phyloP scores from a whole-genome alignment of 805 yeast species.

The Ogataea parapolymorpha region DNA sequence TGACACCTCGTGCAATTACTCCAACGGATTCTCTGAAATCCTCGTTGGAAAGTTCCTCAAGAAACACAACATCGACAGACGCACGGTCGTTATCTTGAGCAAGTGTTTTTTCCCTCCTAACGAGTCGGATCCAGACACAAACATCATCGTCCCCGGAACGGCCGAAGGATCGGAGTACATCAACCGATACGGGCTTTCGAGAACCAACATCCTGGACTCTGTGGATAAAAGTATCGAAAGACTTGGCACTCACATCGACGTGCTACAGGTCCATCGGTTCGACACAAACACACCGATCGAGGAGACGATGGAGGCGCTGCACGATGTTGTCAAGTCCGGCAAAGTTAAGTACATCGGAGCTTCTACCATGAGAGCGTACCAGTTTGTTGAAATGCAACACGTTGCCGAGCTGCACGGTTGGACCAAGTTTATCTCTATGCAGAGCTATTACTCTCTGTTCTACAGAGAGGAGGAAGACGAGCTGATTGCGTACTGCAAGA shows the following conservation, averaged over 20 bases:
- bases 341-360: constrained; percentile 57
- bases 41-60: constrained; percentile 53
- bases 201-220: constrained; percentile 47
- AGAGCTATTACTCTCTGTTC: constrained; percentile 52
- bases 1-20: constrained; percentile 50
- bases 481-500: constrained; percentile 51
- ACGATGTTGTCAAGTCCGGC: constrained; percentile 49
- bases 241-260: constrained; percentile 51
- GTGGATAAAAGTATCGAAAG: constrained; percentile 39
- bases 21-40: constrained; percentile 47
- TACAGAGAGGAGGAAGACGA: constrained; percentile 67
- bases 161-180: constrained; percentile 20
- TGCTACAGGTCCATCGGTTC: constrained; percentile 54
- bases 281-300: constrained; percentile 46
- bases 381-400: constrained; percentile 52
- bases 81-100: constrained; percentile 50
- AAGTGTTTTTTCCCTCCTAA: constrained; percentile 38
- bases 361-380: constrained; percentile 53
- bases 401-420: constrained; percentile 56
- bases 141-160: constrained; percentile 20
- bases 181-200: constrained; percentile 40
- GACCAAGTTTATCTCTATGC: constrained; percentile 58
- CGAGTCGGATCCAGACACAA: constrained; percentile 3
- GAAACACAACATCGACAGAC: constrained; percentile 49
- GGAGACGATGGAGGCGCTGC: constrained; percentile 56